Conservation (phyloP, 257 asterid genomes). For the Solanum acaule region DNA sequence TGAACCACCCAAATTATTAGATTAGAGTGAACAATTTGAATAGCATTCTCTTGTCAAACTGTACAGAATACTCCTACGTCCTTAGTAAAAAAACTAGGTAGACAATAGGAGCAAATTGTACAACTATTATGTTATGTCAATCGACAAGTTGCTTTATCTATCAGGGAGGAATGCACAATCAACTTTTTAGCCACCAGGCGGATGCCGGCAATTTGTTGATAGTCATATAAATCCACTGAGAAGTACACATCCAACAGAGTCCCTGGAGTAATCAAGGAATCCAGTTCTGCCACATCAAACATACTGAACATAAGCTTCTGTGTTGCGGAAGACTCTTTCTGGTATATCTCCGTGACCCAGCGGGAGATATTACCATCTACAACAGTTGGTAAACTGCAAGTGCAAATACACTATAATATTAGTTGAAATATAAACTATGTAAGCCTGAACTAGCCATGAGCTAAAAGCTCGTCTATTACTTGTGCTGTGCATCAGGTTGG, state of each 20-base stretch:
- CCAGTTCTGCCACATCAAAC: constrained; percentile 45
- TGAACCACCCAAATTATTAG: not conserved
- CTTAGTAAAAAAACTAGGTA: not conserved
- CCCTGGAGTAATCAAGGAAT: constrained; percentile 50
- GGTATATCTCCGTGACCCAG: constrained; percentile 73
- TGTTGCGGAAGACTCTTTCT: constrained; percentile 31
- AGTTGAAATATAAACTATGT: not conserved
- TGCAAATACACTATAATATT: not conserved
- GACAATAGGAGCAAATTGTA: not conserved
- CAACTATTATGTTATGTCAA: not conserved
- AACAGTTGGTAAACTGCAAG: constrained; percentile 54
- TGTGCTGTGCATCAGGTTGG: not conserved
- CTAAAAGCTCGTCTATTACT: not conserved
- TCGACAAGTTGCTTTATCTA: not conserved
- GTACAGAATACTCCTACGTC: not conserved
- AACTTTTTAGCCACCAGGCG: constrained; percentile 71
- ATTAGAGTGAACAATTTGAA: not conserved
- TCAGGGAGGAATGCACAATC: constrained; percentile 36
- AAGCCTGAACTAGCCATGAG: not conserved
- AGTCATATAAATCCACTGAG: constrained; percentile 68
- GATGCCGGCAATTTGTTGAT: constrained; percentile 68
- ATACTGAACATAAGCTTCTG: constrained; percentile 50
- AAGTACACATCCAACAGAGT: constrained; percentile 54
- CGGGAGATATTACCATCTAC: constrained; percentile 38
- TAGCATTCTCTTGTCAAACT: not conserved